Base-by-base conservation (phyloP, 805 yeast genomes). In the Yarrowia osloensis region DNA sequence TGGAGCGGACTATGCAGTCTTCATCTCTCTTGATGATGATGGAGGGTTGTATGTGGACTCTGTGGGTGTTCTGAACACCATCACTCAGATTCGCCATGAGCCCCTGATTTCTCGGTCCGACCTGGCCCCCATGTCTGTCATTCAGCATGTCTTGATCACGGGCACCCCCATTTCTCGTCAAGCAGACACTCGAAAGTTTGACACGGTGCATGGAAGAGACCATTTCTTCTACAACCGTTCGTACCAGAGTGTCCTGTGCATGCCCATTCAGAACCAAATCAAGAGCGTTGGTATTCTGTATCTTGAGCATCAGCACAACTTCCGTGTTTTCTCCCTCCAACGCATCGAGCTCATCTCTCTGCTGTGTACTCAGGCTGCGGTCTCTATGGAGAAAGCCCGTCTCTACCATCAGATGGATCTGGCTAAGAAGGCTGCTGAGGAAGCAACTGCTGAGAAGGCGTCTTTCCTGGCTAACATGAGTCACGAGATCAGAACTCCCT, bases 401-500 rank as follows among this genome's bases (percentile, higher is more conserved):
- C 73, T 84, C 19, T 84, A 82, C 70, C 71, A 76, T 12, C 83
- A 82, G 70, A 81, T 84, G 81, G 82, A 81, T 70, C 67, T 80
- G 21, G 74, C 74, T 46, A 72, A 72, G 68, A 72, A 71, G 67
- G 70, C 74, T 12, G 86, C 86, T 1, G 85, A 82, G 68, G 84
- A 81, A 65, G 85, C 86, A 4, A 82, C 85, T 1, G 82, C 83
- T 5, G 85, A 82, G 71, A 84, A 83, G 74, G 84, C 86, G 4
- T 82, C 84, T 65, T 84, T 84, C 71, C 72, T 84, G 67, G 82
- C 81, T 8, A 84, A 84, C 69, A 84, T 84, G 87, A 83, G 86
- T 1, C 87, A 84, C 70, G 87, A 84, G 70, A 83, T 84, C 59
- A 75, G 87, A 61, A 84, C 87, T 1, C 87, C 87, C 0, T 84